Conservation (phyloP, 345 rosid species). For the Hibiscus trionum region DNA sequence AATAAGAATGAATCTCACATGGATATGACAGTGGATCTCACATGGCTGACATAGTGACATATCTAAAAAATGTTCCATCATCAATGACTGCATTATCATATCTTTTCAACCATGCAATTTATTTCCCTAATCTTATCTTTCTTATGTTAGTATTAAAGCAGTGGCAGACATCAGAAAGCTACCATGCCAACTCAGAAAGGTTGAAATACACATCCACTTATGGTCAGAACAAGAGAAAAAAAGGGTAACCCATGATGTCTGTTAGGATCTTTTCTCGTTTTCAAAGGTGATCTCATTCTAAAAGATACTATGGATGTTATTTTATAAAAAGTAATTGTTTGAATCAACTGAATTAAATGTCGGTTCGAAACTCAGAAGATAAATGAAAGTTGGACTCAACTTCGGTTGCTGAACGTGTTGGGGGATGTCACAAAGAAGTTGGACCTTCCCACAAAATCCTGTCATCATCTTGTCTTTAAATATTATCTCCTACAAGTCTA, state of each 20-base stretch:
- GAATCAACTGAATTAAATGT: no score
- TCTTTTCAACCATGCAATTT: neutral
- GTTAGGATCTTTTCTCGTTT: slow-evolving; percentile 1
- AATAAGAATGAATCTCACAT: neutral
- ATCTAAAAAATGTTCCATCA: neutral
- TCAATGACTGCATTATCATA: slow-evolving; percentile 1
- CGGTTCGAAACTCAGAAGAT: no score
- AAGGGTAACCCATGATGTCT: neutral
- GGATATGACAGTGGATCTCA: slow-evolving; percentile 10
- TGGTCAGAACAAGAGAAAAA: neutral
- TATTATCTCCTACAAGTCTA: neutral
- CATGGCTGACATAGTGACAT: slow-evolving; percentile 26
- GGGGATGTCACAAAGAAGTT: no score
- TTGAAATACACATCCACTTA: slow-evolving; percentile 19
- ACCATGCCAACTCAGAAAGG: slow-evolving; percentile 42
- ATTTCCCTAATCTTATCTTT: neutral
- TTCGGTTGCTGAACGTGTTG: no score
- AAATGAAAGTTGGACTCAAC: no score
- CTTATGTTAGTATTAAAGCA: slow-evolving; percentile 16
- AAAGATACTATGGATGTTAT: no score
- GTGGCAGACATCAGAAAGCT: slow-evolving; percentile 35
- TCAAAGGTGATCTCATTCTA: slow-evolving; percentile 7
- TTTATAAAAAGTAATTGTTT: no score
- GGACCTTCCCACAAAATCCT: neutral
- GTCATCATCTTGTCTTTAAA: neutral